These are phyloP conservation scores for Ramaria sp. DNA, from an alignment of 768 basidiomycete genomes.

Conservation along the genomic window DNA sequence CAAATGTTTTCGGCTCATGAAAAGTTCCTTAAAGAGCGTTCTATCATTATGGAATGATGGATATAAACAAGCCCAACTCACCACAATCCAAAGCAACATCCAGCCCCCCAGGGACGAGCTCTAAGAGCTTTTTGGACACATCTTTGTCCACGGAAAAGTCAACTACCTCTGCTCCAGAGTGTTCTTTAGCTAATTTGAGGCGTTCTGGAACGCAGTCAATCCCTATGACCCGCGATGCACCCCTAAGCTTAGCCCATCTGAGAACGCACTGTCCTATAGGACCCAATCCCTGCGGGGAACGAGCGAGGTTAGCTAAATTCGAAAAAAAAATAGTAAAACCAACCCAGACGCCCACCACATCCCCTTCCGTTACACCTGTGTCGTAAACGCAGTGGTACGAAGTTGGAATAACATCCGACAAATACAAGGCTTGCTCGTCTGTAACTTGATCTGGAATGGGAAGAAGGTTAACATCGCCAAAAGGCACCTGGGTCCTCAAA, in stretches of 20 bases:
- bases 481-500: slow-evolving; percentile 31
- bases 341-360: slow-evolving; percentile 64
- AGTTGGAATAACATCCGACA: slow-evolving; percentile 57
- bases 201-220: slow-evolving; percentile 51
- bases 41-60: neutral
- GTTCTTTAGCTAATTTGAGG: slow-evolving; percentile 34
- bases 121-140: slow-evolving; percentile 43
- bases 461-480: slow-evolving; percentile 61
- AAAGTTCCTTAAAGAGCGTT: slow-evolving; percentile 33
- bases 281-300: slow-evolving; percentile 38
- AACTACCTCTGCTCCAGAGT: slow-evolving; percentile 42
- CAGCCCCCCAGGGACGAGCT: slow-evolving; percentile 52
- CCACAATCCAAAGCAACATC: slow-evolving; percentile 52
- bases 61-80: slow-evolving; percentile 3
- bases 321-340: slow-evolving; percentile 13
- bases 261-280: slow-evolving; percentile 55
- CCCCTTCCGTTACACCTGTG: slow-evolving; percentile 61
- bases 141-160: slow-evolving; percentile 37
- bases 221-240: slow-evolving; percentile 57
- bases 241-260: slow-evolving; percentile 54
- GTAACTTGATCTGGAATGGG: slow-evolving; percentile 54
- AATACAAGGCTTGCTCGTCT: slow-evolving; percentile 49
- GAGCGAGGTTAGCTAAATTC: neutral
- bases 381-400: slow-evolving; percentile 67
- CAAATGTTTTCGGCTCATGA: slow-evolving; percentile 55